Percentiles rank a stretch among this genome's conserved stretches.
Conservation (phyloP, 2,329 filamentous ascomycete species). For the Aspergillus caelatus region DNA sequence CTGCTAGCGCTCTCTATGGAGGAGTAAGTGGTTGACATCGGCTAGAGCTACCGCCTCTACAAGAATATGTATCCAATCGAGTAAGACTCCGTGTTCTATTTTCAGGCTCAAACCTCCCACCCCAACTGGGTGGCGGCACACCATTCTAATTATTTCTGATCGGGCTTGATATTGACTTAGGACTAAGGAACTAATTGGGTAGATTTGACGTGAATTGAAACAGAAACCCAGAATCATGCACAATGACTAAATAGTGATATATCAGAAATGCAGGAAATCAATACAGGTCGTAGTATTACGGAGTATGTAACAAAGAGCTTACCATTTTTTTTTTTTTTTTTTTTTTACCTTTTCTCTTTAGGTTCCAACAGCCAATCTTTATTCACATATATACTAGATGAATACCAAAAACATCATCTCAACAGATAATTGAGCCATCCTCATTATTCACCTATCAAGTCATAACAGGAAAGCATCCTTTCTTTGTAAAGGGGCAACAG, state of each 20-base stretch:
- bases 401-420: no score
- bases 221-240: background rate
- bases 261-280: background rate
- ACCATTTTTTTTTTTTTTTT: background rate
- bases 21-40: background rate
- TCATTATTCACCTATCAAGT: background rate
- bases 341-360: background rate
- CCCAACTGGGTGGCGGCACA: background rate
- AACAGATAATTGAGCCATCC: no score
- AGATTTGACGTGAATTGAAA: background rate
- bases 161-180: background rate
- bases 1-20: background rate
- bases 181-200: background rate
- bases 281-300: background rate
- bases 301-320: background rate
- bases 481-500: background rate
- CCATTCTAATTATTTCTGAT: background rate
- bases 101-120: background rate
- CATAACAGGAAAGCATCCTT: background rate
- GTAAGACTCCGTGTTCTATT: conserved; percentile 4
- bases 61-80: background rate
- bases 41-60: background rate
- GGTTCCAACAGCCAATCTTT: background rate
- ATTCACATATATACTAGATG: no score
- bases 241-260: conserved; percentile 1